phyloP scores from a whole-genome alignment of 352 stramenopile species.

The Nannochloropsis limnetica region DNA sequence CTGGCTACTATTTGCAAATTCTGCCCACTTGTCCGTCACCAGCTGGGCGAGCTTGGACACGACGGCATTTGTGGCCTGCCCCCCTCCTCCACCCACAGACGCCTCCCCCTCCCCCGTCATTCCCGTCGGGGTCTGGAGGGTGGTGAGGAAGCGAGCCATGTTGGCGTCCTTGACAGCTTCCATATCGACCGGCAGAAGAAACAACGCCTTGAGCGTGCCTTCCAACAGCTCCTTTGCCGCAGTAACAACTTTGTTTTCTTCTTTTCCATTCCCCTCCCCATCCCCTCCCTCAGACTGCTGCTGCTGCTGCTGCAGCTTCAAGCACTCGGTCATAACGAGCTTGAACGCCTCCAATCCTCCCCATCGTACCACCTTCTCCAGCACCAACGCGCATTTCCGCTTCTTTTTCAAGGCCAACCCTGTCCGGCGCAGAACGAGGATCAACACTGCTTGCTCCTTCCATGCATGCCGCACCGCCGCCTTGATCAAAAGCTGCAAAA shows the following conservation, averaged over 20 bases:
- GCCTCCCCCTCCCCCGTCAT: background rate
- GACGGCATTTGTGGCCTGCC: background rate
- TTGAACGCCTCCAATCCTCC: slow-evolving; percentile 1
- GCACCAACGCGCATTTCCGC: background rate
- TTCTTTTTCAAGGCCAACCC: slow-evolving; percentile 7
- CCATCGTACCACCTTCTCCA: slow-evolving; percentile 29
- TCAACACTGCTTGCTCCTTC: slow-evolving; percentile 1
- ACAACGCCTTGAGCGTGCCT: background rate
- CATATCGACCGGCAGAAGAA: slow-evolving; percentile 18
- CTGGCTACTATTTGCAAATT: background rate
- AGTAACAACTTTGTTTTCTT: background rate
- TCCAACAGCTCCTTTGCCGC: background rate
- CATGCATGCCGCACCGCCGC: background rate
- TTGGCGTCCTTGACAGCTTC: slow-evolving; percentile 30
- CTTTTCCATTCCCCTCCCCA: background rate
- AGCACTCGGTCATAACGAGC: background rate
- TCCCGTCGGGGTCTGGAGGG: background rate
- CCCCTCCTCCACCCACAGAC: background rate
- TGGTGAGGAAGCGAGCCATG: slow-evolving; percentile 29
- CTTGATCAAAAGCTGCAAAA: slow-evolving; percentile 16
- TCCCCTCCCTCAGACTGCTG: background rate
- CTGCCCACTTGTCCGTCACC: slow-evolving; percentile 1
- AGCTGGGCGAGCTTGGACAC: background rate
- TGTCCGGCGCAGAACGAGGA: background rate
- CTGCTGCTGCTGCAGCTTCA: background rate